These are phyloP conservation scores for Melampsora larici-populina DNA, from an alignment of 1,284 basidiomycete species.

Conservation along the genomic window DNA sequence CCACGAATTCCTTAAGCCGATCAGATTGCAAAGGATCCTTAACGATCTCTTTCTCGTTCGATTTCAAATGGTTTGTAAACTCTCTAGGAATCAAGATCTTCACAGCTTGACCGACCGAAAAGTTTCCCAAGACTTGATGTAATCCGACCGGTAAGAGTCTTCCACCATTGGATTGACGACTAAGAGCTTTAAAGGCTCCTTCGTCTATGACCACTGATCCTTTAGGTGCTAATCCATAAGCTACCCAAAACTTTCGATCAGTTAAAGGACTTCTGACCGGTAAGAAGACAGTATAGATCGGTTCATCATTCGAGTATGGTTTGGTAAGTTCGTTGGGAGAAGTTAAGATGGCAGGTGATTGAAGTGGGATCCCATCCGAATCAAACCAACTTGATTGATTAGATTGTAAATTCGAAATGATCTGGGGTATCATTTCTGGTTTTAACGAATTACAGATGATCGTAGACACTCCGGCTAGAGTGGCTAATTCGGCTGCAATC, in stretches of 20 bases:
- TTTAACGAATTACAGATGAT: slow-evolving; percentile 66
- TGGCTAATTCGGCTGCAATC: slow-evolving; percentile 95
- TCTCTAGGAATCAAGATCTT: slow-evolving; percentile 61
- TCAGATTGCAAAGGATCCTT: neutral
- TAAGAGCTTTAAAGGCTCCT: slow-evolving; percentile 81
- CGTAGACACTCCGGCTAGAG: slow-evolving; percentile 90
- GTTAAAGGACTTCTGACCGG: slow-evolving; percentile 14
- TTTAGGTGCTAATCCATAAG: slow-evolving; percentile 82
- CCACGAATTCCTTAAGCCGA: neutral
- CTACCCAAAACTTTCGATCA: slow-evolving; percentile 83
- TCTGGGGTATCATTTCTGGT: slow-evolving; percentile 14
- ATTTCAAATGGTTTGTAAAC: neutral
- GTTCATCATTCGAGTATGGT: neutral
- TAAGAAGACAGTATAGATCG: slow-evolving; percentile 30
- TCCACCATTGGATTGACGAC: slow-evolving; percentile 79
- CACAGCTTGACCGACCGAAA: slow-evolving; percentile 91
- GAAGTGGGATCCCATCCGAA: neutral
- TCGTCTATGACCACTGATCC: slow-evolving; percentile 83
- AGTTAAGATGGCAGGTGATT: neutral
- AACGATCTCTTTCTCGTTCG: slow-evolving; percentile 2
- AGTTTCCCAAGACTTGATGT: slow-evolving; percentile 76
- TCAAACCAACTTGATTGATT: neutral
- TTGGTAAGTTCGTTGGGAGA: neutral
- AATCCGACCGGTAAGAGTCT: slow-evolving; percentile 87
- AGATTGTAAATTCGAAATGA: slow-evolving; percentile 19